Base-by-base conservation (phyloP, 805 yeast genomes). In the Candida multigemmis region DNA sequence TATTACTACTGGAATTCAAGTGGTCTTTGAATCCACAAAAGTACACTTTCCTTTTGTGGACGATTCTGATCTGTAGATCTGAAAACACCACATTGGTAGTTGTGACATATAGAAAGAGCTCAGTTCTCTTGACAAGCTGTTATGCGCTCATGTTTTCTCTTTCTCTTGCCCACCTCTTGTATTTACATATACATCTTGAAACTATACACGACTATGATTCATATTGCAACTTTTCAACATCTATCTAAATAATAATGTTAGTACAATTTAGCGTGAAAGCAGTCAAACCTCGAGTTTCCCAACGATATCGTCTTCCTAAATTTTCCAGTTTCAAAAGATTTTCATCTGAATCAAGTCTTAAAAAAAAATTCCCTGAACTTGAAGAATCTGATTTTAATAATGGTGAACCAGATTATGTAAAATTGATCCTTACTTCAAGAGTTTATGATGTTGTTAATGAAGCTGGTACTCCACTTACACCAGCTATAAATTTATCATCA, bases 371-470 rank as follows among this genome's bases (percentile, higher is more conserved):
- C 36, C 75, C 76, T 1, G 74, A 68, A 29, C 50, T 72, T 12
- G 44, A 37, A 12, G 42, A 50, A 12, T 56, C 70, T 20, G 91
- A 81, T 44, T 53, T 75, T 19, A 56, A 65, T 13, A 67, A 69
- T 31, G 65, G 91, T 4, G 63, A 75, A 9, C 96, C 97, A n/a
- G 96, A 91, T 59, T 91, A 91, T 47, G 74, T 91, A 37, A 81
- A 93, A 47, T 62, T 91, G 56, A 86, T 89, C 26, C 61, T 91
- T 28, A 84, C 96, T 2, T 82, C 96, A 2, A 65, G 95, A 32
- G 97, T 91, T 2, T 93, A 93, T 53, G 98, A 93, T 44, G 96
- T 85, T 7, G 79, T 91, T 21, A 77, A 82, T 23, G 47, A 54
- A 23, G 65, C 58, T 1, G 97, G 91, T 37, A 76, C 96, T 0